phyloP scores from a whole-genome alignment of 768 basidiomycete species.

The Gyrodon lividus region DNA sequence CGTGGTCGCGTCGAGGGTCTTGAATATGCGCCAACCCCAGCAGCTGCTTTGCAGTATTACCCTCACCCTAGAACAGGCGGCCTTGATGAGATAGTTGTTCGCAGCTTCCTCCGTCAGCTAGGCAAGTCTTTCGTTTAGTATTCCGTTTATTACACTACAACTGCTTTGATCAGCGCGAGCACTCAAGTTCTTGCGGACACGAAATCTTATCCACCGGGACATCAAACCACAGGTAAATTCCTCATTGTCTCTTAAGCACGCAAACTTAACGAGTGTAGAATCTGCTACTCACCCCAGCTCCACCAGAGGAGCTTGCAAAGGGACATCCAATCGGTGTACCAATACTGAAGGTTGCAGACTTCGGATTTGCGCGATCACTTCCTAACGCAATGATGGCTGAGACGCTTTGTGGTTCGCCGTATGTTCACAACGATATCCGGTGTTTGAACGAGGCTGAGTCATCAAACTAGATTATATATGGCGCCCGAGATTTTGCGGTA shows the following conservation, averaged over 20 bases:
- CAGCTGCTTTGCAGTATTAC: conserved; percentile 76
- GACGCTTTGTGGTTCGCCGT: conserved; percentile 97
- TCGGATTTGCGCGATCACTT: conserved; percentile 92
- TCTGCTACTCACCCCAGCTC: conserved; percentile 81
- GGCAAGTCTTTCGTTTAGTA: conserved; percentile 42
- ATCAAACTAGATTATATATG: conserved; percentile 79
- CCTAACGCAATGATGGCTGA: conserved; percentile 95
- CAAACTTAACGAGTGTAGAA: conserved; percentile 53
- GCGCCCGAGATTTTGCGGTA: conserved; percentile 97
- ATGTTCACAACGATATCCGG: conserved; percentile 33
- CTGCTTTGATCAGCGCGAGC: conserved; percentile 71
- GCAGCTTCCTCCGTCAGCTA: conserved; percentile 90
- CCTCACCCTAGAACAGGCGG: conserved; percentile 91
- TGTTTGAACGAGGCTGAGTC: background rate
- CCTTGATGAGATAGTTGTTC: conserved; percentile 83
- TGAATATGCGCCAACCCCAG: conserved; percentile 72
- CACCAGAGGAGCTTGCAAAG: conserved; percentile 72
- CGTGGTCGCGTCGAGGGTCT: conserved; percentile 90
- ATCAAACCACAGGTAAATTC: conserved; percentile 85
- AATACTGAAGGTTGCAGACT: conserved; percentile 95
- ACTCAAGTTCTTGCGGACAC: conserved; percentile 84
- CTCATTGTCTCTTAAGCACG: background rate
- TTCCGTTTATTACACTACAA: background rate
- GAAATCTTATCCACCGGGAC: conserved; percentile 93
- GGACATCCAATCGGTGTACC: conserved; percentile 93